Evolutionary conservation across 2,329 filamentous ascomycete genomes (phyloP), one percentile per base, ranked within the genome.

Genomic region (Xylariaceae sp.): DNA sequence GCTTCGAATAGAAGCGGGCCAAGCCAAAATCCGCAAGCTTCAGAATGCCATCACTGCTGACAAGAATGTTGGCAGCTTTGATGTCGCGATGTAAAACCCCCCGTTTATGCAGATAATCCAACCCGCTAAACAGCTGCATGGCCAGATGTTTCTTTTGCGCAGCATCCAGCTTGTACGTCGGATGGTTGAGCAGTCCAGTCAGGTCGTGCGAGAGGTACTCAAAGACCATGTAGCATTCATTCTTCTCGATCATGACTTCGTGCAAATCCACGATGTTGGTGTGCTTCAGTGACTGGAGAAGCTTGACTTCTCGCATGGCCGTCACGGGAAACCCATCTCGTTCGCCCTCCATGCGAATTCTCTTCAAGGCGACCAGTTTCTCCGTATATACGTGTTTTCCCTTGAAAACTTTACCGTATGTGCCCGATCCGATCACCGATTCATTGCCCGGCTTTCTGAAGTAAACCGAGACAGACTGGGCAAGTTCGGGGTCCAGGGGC

Each of bases 161-260:
- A 3, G 86, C 78, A 44, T 94, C 89, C 11, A 99, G 83, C 61
- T 87, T 88, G 75, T 96, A 99, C 0, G 88, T 88, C 0, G 94
- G 94, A 70, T 99, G 94, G 69, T 97, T 97, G 62, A 99, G 84
- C 37, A 99, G 80, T 11, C 94, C 94, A 2, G 94, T 99, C 62
- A 99, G 79, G 73, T 99, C 94, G 73, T 99, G 94, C 1, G 94
- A 93, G 37, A 97, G 82, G 71, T 99, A 99, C 73, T 99, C 94
- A 65, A 99, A 99, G 2, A 99, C 94, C 94, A 99, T 99, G 75
- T 96, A 99, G 73, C 94, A 99, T 74, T 97, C 92, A 67, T 97
- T 97, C 71, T 88, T 90, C 76, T 99, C 94, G 1, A 99, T 94
- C 94, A 99, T 99, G 65, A 95, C 90, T 75, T 96, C 92, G 65